A percentile compares a stretch with the other conserved stretches of the same genome.
These are phyloP conservation scores for Rhodotorula sp. DNA, from an alignment of 1,284 basidiomycete genomes.

Conservation along the genomic window DNA sequence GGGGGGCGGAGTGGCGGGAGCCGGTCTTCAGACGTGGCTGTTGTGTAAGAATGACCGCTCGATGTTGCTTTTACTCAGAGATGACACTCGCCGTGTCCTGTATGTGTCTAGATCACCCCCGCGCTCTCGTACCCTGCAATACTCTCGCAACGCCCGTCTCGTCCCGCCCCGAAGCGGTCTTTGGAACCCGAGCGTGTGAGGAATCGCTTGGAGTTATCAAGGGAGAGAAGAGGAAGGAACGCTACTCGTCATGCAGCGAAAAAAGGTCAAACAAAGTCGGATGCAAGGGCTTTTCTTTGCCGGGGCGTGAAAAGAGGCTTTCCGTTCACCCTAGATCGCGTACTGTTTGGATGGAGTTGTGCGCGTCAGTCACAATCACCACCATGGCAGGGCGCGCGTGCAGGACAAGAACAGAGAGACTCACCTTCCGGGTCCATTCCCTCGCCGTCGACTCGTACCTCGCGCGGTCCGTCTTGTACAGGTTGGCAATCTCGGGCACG, in stretches of 20 bases:
- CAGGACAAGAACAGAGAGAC: neutral
- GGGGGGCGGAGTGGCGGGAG: neutral
- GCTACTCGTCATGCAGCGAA: neutral
- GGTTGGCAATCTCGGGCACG: slow-evolving; percentile 47
- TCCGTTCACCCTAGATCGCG: slow-evolving; percentile 47
- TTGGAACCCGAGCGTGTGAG: too few species aligned
- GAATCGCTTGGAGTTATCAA: too few species aligned
- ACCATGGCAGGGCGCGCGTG: too few species aligned
- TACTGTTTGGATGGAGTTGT: neutral
- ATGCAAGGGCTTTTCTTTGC: neutral
- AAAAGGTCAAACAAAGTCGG: neutral
- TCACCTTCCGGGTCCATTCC: slow-evolving; percentile 90
- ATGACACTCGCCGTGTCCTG: neutral
- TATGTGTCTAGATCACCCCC: neutral
- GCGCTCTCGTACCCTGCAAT: neutral
- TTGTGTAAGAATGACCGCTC: neutral
- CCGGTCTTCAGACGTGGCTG: neutral
- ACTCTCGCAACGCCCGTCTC: neutral
- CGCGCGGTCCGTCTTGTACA: slow-evolving; percentile 19
- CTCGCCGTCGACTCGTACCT: slow-evolving; percentile 91
- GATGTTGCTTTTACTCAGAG: neutral
- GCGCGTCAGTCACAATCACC: neutral
- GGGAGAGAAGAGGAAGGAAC: neutral
- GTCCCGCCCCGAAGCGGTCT: too few species aligned
- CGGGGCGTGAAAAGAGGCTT: neutral